Evolutionary conservation across 805 yeast species (phyloP).

Genomic region (Candida peoriensis): DNA sequence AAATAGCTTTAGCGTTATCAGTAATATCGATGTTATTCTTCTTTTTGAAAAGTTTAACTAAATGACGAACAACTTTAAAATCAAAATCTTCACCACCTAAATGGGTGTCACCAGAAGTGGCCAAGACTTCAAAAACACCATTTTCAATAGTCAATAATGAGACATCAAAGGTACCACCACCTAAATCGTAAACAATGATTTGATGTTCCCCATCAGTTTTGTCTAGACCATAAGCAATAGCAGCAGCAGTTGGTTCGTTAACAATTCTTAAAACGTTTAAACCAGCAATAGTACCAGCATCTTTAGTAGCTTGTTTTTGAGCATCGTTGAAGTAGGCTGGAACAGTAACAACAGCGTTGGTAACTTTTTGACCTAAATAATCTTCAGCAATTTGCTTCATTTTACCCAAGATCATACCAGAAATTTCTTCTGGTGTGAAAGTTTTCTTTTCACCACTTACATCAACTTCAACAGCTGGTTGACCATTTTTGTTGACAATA

Average conservation of each 20-base stretch:
- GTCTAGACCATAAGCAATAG: conserved; percentile 93
- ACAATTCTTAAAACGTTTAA: conserved; percentile 83
- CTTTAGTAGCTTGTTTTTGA: conserved; percentile 91
- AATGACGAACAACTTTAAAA: conserved; percentile 81
- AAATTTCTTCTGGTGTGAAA: conserved; percentile 89
- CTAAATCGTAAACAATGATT: conserved; percentile 88
- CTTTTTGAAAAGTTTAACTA: conserved; percentile 84
- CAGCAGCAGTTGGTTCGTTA: conserved; percentile 96
- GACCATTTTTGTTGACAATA: conserved; percentile 65
- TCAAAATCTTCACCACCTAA: conserved; percentile 98
- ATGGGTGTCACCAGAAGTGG: conserved; percentile 95
- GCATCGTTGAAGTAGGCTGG: conserved; percentile 94
- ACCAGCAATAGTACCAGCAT: conserved; percentile 91
- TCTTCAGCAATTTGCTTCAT: conserved; percentile 94
- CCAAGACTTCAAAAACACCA: conserved; percentile 89
- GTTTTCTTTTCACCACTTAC: conserved; percentile 68
- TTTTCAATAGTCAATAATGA: conserved; percentile 82
- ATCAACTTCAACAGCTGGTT: conserved; percentile 77
- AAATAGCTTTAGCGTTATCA: conserved; percentile 77
- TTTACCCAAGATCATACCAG: conserved; percentile 86
- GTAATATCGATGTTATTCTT: conserved; percentile 83
- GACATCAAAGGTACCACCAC: conserved; percentile 98
- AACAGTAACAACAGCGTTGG: conserved; percentile 88
- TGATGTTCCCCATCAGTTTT: conserved; percentile 78
- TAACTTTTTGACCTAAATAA: conserved; percentile 76